Evolutionary conservation across 108 stramenopile genomes (phyloP), one percentile per base, ranked within the genome.

Genomic region (Nannochloropsis gaditana): DNA sequence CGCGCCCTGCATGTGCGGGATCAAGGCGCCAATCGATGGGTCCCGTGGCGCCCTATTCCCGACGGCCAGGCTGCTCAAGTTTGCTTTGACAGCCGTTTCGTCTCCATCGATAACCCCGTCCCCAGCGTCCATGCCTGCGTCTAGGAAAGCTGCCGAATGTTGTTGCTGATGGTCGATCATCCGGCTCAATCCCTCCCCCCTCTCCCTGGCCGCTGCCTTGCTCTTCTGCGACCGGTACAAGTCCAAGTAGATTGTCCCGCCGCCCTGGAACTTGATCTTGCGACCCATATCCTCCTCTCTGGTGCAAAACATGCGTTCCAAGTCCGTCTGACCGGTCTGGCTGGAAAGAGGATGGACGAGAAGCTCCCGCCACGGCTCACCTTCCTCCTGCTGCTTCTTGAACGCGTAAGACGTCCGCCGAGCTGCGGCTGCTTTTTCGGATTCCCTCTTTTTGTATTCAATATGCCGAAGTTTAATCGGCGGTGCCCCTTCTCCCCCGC

Each of bases 381-480:
- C 59, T 73, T 73, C 59, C 59, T 73, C 59, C 59, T 73, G 59
- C 59, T 73, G 59, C 59, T 73, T 73, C 59, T 73, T 73, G n/a
- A 73, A 73, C 3, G 59, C 59, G 59, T 73, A 73, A 3, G 59
- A 73, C 19, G 59, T 73, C 59, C 59, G 59, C n/a, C 59, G 59
- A 1, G 59, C 59, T n/a, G 59, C 59, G 15, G 59, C 59, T 73
- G 59, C 59, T n/a, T 8, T 73, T n/a, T 73, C 59, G 4, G 59
- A 73, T n/a, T 73, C 59, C 59, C 59, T 73, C 59, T 73, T 73
- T 73, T 73, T 73, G 59, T 73, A 73, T 73, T 73, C 59, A 73
- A 73, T 73, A 3, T 73, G 59, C 59, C n/a, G 59, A 15, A 73
- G 59, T n/a, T 73, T 73, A 15, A 73, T n/a, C 59, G 8, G 59